Evolutionary conservation across 768 basidiomycete species (phyloP).

Genomic region (Pleurotus pulmonarius): DNA sequence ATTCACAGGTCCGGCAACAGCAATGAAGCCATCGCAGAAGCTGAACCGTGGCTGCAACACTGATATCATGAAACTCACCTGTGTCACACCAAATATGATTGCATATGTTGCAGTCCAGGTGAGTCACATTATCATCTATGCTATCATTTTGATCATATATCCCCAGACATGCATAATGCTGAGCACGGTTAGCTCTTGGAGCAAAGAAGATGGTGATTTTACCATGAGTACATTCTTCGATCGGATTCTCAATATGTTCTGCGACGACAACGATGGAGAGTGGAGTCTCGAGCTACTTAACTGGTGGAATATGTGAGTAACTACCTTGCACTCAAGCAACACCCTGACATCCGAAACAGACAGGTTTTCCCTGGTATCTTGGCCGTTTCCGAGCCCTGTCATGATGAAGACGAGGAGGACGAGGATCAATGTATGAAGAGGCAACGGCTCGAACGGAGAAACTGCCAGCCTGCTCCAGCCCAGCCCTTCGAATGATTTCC

Average conservation of each 20-base stretch:
- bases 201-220: conserved; percentile 15
- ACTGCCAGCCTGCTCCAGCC: neutral
- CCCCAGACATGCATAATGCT: conserved; percentile 18
- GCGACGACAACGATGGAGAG: conserved; percentile 5
- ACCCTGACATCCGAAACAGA: neutral
- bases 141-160: neutral
- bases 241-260: conserved; percentile 19
- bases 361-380: neutral
- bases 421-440: neutral
- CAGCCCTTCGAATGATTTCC: neutral
- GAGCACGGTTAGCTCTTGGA: conserved; percentile 13
- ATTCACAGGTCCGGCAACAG: conserved; percentile 1
- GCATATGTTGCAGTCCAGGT: conserved; percentile 28
- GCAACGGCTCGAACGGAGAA: neutral
- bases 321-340: neutral
- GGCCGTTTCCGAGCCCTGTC: neutral
- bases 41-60: neutral
- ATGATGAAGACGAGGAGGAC: neutral
- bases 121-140: conserved; percentile 1
- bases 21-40: conserved; percentile 3
- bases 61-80: conserved; percentile 11
- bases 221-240: conserved; percentile 14
- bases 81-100: conserved; percentile 21
- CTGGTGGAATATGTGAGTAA: conserved; percentile 7
- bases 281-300: conserved; percentile 1